Evolutionary conservation across 192 early-diverging fungal genomes (phyloP).

Genomic region (Entomortierella lignicola): DNA sequence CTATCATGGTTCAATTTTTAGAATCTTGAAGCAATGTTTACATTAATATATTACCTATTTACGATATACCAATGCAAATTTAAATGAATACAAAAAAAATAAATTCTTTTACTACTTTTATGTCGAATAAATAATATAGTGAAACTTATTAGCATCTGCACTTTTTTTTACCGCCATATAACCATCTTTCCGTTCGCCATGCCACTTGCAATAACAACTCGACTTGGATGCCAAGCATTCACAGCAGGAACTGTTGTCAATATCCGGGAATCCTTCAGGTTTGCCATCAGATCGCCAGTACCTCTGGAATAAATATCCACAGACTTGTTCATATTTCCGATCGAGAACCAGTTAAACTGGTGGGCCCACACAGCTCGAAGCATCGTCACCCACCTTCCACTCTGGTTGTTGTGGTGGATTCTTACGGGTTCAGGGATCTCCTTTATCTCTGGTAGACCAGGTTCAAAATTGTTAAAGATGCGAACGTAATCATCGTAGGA

Average conservation of each 20-base stretch:
- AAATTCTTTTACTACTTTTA: too few relatives aligned
- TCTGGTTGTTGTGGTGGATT: slow-evolving; percentile 72
- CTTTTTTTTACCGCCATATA: slow-evolving; percentile 56
- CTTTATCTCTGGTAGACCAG: slow-evolving; percentile 33
- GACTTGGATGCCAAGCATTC: slow-evolving; percentile 70
- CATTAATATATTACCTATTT: too few relatives aligned
- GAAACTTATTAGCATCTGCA: too few relatives aligned
- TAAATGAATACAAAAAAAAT: too few relatives aligned
- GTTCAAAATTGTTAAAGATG: slow-evolving; percentile 59
- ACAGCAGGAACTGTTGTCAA: slow-evolving; percentile 69
- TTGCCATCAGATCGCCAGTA: slow-evolving; percentile 61
- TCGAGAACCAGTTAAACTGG: slow-evolving; percentile 58
- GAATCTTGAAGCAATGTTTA: too few relatives aligned
- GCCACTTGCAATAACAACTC: slow-evolving; percentile 60
- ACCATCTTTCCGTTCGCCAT: slow-evolving; percentile 71
- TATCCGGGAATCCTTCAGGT: slow-evolving; percentile 50
- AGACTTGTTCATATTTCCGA: slow-evolving; percentile 77
- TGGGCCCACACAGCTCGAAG: slow-evolving; percentile 71
- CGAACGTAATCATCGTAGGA: slow-evolving; percentile 70
- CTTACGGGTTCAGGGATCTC: slow-evolving; percentile 48
- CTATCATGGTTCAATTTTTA: too few relatives aligned
- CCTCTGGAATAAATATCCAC: slow-evolving; percentile 70
- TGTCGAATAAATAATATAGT: too few relatives aligned
- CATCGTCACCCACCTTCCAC: slow-evolving; percentile 75
- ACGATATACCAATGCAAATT: too few relatives aligned